Conservation (phyloP, 495 filamentous ascomycete genomes). For the Achaetomiella virescens region DNA sequence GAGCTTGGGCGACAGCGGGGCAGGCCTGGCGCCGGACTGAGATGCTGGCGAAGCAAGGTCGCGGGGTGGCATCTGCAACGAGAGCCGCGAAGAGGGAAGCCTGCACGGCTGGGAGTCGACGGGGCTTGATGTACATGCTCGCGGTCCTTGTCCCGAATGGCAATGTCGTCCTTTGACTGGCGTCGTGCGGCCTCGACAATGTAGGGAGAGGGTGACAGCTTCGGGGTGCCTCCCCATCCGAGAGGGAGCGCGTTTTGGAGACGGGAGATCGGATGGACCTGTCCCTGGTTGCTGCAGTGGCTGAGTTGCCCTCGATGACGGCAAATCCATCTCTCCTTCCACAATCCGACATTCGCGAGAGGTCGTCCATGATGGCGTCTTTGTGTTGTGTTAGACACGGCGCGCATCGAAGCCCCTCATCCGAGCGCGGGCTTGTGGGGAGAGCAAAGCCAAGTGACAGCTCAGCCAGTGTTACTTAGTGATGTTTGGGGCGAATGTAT, state of each 20-base stretch:
- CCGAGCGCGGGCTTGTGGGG: neutral
- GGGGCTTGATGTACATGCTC: constrained; percentile 15
- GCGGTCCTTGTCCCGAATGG: constrained; percentile 35
- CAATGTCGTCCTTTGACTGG: constrained; percentile 76
- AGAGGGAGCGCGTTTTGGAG: constrained; percentile 42
- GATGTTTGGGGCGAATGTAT: too few relatives aligned
- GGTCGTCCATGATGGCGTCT: constrained; percentile 15
- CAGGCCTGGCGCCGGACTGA: constrained; percentile 54
- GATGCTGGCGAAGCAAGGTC: constrained; percentile 22
- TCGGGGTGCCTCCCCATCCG: constrained; percentile 46
- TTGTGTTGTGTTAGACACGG: neutral
- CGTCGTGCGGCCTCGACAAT: constrained; percentile 51
- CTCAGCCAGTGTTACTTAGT: too few relatives aligned
- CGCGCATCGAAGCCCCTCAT: neutral
- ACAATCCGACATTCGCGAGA: constrained; percentile 26
- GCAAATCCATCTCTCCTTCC: constrained; percentile 17
- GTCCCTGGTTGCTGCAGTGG: neutral
- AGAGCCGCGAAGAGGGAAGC: constrained; percentile 56
- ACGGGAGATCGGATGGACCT: constrained; percentile 15
- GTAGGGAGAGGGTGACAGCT: constrained; percentile 61
- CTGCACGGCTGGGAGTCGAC: constrained; percentile 53
- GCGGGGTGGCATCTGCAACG: constrained; percentile 60
- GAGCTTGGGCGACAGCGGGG: constrained; percentile 77
- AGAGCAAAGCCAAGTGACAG: neutral
- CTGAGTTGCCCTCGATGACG: too few relatives aligned